phyloP scores from a whole-genome alignment of 768 basidiomycete species.

The Ramaria rubella region DNA sequence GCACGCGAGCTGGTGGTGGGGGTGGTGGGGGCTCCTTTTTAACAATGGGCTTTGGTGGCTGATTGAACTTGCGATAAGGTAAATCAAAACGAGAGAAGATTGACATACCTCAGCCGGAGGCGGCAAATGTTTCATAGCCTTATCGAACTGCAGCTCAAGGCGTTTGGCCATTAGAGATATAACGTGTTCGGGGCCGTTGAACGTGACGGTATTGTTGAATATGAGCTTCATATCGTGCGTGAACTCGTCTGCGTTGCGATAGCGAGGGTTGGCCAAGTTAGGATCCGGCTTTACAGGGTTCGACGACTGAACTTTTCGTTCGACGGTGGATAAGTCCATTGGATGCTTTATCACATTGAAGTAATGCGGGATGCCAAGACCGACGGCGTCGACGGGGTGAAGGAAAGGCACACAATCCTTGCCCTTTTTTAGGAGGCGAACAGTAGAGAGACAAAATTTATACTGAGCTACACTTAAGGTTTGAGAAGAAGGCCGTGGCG shows the following conservation, averaged over 20 bases:
- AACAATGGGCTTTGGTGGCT: conserved; percentile 37
- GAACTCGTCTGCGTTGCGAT: conserved; percentile 73
- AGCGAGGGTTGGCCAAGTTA: conserved; percentile 68
- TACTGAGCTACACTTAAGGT: conserved; percentile 64
- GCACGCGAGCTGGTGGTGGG: conserved; percentile 30
- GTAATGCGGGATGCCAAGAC: conserved; percentile 83
- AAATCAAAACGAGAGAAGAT: conserved; percentile 2
- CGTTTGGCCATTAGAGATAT: conserved; percentile 75
- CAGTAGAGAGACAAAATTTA: conserved; percentile 69
- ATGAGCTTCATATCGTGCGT: conserved; percentile 79
- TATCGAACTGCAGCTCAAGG: conserved; percentile 81
- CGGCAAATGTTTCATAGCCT: conserved; percentile 80
- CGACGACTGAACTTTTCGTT: conserved; percentile 75
- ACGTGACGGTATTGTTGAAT: conserved; percentile 80
- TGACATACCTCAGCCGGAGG: conserved; percentile 61
- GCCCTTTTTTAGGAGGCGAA: conserved; percentile 79
- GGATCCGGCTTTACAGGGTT: conserved; percentile 73
- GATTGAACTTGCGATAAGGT: conserved; percentile 25
- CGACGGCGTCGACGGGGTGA: conserved; percentile 82
- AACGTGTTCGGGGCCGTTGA: conserved; percentile 89
- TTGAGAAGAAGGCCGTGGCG: conserved; percentile 20
- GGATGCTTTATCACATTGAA: conserved; percentile 78
- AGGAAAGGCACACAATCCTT: conserved; percentile 81
- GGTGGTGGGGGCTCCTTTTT: conserved; percentile 42
- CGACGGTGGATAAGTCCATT: conserved; percentile 92